Evolutionary conservation across 805 yeast genomes (phyloP).

Genomic region (Ogataea dorogensis): DNA sequence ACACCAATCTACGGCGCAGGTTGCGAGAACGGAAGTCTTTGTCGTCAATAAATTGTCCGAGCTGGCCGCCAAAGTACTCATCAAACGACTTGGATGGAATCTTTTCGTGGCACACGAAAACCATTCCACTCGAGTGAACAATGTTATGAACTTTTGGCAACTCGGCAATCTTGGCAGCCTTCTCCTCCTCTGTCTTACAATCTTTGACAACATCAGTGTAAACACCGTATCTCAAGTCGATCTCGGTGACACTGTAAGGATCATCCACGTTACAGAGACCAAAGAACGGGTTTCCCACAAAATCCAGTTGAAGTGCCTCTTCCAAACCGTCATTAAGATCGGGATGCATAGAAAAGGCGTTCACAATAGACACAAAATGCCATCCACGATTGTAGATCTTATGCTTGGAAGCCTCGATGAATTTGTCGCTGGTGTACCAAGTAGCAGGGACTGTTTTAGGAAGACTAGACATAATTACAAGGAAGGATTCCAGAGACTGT

Average conservation of each 20-base stretch:
- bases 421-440: slow-evolving; percentile 30
- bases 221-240: slow-evolving; percentile 28
- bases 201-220: slow-evolving; percentile 22
- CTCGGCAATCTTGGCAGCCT: slow-evolving; percentile 7
- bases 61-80: slow-evolving; percentile 23
- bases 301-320: slow-evolving; percentile 28
- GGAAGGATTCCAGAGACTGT: neutral
- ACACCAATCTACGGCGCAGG: slow-evolving; percentile 24
- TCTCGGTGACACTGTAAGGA: slow-evolving; percentile 12
- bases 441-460: slow-evolving; percentile 26
- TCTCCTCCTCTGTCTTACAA: slow-evolving; percentile 14
- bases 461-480: slow-evolving; percentile 1
- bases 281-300: slow-evolving; percentile 29
- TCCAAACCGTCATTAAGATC: slow-evolving; percentile 15
- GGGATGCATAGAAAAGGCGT: slow-evolving; percentile 21
- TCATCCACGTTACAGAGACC: slow-evolving; percentile 28
- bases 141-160: slow-evolving; percentile 24
- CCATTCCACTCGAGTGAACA: slow-evolving; percentile 28
- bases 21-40: slow-evolving; percentile 20
- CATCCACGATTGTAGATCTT: slow-evolving; percentile 30
- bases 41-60: slow-evolving; percentile 21
- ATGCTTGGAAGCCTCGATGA: slow-evolving; percentile 22
- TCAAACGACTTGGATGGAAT: slow-evolving; percentile 17
- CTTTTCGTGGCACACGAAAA: slow-evolving; percentile 27
- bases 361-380: slow-evolving; percentile 27